Evolutionary conservation across 1,284 basidiomycete genomes (phyloP).

Genomic region (Violaceomyces palustris): DNA sequence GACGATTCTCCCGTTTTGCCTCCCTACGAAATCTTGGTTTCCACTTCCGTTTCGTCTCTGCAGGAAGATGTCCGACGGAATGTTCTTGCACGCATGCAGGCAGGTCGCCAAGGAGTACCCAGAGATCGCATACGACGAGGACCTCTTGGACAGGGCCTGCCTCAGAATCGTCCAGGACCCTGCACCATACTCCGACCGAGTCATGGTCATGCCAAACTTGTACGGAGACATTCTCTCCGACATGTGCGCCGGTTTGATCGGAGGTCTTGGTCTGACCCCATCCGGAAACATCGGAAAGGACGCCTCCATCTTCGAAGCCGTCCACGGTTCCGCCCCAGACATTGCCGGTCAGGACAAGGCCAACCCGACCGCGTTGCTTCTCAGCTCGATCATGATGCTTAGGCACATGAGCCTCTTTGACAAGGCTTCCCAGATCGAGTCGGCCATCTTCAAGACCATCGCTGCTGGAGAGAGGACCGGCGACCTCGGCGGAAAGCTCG

Average conservation of each 20-base stretch:
- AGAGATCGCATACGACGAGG: conserved; percentile 87
- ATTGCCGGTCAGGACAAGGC: conserved; percentile 72
- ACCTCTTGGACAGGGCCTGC: conserved; percentile 93
- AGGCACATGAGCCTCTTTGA: conserved; percentile 91
- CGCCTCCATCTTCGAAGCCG: conserved; percentile 98
- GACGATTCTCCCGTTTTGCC: not conserved
- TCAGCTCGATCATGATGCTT: conserved; percentile 85
- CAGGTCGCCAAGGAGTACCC: conserved; percentile 96
- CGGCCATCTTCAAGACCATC: conserved; percentile 60
- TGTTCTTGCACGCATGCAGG: conserved; percentile 97
- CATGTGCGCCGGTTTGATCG: conserved; percentile 98
- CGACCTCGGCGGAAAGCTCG: conserved; percentile 48
- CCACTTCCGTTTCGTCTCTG: not conserved
- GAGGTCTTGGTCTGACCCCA: conserved; percentile 93
- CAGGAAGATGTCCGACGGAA: conserved; percentile 97
- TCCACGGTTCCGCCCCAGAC: conserved; percentile 69
- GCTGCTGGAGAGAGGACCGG: conserved; percentile 44
- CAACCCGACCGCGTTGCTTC: conserved; percentile 91
- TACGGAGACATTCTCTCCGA: conserved; percentile 97
- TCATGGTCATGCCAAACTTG: conserved; percentile 99
- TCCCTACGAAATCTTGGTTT: not conserved
- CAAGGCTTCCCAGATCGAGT: conserved; percentile 84
- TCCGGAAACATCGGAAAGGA: conserved; percentile 98
- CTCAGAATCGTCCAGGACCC: conserved; percentile 79
- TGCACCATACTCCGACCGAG: conserved; percentile 84